phyloP scores from a whole-genome alignment of 2,329 filamentous ascomycete genomes.

The Xylariaceae sp. region DNA sequence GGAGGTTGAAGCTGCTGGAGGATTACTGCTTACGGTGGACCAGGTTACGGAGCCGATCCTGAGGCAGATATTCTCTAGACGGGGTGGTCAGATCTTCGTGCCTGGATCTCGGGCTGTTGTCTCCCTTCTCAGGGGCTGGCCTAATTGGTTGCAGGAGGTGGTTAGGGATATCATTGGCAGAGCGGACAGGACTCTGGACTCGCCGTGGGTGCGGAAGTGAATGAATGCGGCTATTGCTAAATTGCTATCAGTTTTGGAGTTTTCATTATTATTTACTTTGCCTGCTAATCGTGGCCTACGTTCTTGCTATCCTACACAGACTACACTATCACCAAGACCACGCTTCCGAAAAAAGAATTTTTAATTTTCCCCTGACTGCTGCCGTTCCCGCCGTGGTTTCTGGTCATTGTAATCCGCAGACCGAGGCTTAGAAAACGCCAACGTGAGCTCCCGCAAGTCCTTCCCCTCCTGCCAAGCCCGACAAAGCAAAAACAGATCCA shows the following conservation, averaged over 20 bases:
- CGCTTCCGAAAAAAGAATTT: background rate
- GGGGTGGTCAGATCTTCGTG: conserved; percentile 4
- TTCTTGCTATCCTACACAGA: no score
- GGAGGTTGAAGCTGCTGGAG: conserved; percentile 6
- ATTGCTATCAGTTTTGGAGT: no score
- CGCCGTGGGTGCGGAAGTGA: no score
- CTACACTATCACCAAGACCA: no score
- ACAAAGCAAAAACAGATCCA: no score
- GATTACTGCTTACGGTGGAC: background rate
- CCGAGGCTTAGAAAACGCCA: background rate
- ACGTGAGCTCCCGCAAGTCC: background rate
- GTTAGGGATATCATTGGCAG: conserved; percentile 8
- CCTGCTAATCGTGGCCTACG: no score
- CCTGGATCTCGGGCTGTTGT: conserved; percentile 3
- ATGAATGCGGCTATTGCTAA: no score
- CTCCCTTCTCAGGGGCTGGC: background rate
- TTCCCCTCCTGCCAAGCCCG: background rate
- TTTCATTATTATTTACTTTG: no score
- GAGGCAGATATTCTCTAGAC: conserved; percentile 3
- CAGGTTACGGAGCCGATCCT: conserved; percentile 1
- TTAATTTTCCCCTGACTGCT: background rate
- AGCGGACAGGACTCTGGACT: conserved; percentile 1
- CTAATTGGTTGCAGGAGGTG: conserved; percentile 9
- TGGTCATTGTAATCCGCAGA: background rate
- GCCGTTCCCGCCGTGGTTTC: background rate